Conservation (phyloP, 2,329 filamentous ascomycete genomes). For the Graphiopsis chlorocephala region DNA sequence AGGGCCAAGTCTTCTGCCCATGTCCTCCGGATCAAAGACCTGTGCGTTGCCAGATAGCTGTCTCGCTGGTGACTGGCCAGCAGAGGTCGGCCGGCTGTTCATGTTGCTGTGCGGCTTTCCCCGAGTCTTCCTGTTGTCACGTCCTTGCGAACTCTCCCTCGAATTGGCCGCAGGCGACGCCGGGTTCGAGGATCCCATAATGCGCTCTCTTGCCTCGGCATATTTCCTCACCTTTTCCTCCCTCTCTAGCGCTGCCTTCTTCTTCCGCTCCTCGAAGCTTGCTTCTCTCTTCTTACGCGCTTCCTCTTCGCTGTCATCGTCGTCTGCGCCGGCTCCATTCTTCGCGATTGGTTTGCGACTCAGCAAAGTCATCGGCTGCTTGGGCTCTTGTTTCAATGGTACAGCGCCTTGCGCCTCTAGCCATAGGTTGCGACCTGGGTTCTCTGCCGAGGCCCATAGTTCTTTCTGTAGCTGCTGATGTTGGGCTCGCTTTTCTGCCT, state of each 20-base stretch:
- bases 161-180: slow-evolving; percentile 21
- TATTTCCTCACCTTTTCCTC: slow-evolving; percentile 91
- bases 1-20: slow-evolving; percentile 53
- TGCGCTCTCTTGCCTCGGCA: slow-evolving; percentile 80
- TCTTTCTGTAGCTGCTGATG: slow-evolving; percentile 82
- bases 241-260: slow-evolving; percentile 72
- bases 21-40: slow-evolving; percentile 74
- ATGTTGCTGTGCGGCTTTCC: slow-evolving; percentile 33
- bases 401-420: slow-evolving; percentile 62
- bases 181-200: slow-evolving; percentile 65
- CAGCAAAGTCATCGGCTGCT: slow-evolving; percentile 78
- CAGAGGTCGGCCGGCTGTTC: slow-evolving; percentile 36
- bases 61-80: slow-evolving; percentile 36
- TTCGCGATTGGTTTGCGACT: slow-evolving; percentile 74
- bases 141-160: slow-evolving; percentile 31
- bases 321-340: slow-evolving; percentile 47
- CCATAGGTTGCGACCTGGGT: slow-evolving; percentile 71
- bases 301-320: slow-evolving; percentile 65
- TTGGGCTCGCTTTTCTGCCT: slow-evolving; percentile 72
- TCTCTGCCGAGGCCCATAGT: slow-evolving; percentile 88
- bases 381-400: slow-evolving; percentile 68
- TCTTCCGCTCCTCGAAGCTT: slow-evolving; percentile 72
- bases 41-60: slow-evolving; percentile 44
- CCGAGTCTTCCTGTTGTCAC: slow-evolving; percentile 25
- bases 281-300: slow-evolving; percentile 59